A percentile compares a stretch with the other conserved stretches of the same genome.
Evolutionary conservation across 2,329 filamentous ascomycete species (phyloP).

Genomic region (Neofusicoccum sp.): DNA sequence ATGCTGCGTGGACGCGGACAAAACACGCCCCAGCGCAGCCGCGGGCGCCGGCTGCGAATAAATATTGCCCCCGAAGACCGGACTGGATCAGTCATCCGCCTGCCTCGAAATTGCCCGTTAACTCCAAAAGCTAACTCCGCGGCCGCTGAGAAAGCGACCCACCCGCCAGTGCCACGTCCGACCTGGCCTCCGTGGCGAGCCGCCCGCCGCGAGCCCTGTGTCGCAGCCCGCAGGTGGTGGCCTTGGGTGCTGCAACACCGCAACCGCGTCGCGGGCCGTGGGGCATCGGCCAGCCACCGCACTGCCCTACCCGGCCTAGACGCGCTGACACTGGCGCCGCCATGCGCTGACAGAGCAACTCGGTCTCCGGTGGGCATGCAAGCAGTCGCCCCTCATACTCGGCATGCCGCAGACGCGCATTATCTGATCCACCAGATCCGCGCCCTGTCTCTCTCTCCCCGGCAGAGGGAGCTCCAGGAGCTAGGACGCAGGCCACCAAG

Average conservation of each 20-base stretch:
- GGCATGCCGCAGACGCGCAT: conserved; percentile 6
- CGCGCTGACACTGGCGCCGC: conserved; percentile 3
- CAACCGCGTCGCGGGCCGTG: not conserved
- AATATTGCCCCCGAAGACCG: conserved; percentile 11
- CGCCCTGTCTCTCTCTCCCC: not conserved
- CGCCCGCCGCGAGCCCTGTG: not conserved
- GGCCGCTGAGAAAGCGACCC: conserved; percentile 8
- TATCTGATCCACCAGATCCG: not conserved
- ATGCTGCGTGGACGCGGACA: not conserved
- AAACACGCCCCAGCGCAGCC: not conserved
- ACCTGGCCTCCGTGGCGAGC: conserved; percentile 1
- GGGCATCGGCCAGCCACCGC: conserved; percentile 5
- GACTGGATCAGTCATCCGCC: conserved; percentile 17
- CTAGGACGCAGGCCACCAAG: conserved; percentile 1
- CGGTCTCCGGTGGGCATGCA: not conserved
- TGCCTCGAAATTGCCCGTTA: conserved; percentile 15
- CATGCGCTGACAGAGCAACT: conserved; percentile 3
- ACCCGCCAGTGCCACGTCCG: conserved; percentile 9
- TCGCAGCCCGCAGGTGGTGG: conserved; percentile 5
- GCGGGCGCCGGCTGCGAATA: not conserved
- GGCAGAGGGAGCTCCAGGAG: conserved; percentile 1
- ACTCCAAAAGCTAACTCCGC: conserved; percentile 19
- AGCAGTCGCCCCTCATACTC: not conserved
- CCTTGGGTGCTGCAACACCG: conserved; percentile 10
- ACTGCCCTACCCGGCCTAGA: not conserved